A percentile compares a stretch with the other conserved stretches of the same genome.
These are phyloP conservation scores for Monilinia fructicola DNA, from an alignment of 2,329 filamentous ascomycete genomes.

Conservation along the genomic window DNA sequence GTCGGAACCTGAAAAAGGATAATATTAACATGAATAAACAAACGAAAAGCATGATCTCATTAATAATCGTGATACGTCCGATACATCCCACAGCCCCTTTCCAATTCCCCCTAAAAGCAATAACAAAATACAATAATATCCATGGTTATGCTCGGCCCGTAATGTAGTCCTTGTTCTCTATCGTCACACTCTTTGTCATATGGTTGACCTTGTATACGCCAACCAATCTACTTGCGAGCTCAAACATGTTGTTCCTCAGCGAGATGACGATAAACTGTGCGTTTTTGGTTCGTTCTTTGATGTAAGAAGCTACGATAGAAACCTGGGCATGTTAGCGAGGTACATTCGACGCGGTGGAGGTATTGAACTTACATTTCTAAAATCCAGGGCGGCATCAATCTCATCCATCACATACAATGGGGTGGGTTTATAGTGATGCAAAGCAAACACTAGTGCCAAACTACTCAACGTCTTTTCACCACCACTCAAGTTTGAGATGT, in stretches of 20 bases:
- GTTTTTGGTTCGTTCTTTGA: slow-evolving; percentile 98
- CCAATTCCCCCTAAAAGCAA: neutral
- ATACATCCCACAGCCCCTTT: neutral
- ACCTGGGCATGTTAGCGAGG: slow-evolving; percentile 51
- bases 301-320: slow-evolving; percentile 96
- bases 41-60: slow-evolving; percentile 25
- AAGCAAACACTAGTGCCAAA: slow-evolving; percentile 91
- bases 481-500: slow-evolving; percentile 92
- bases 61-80: slow-evolving; percentile 28
- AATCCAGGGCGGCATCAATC: slow-evolving; percentile 96
- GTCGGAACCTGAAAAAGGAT: neutral
- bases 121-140: neutral
- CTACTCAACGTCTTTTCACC: slow-evolving; percentile 96
- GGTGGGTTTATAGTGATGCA: slow-evolving; percentile 97
- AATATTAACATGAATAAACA: neutral
- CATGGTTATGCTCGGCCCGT: slow-evolving; percentile 26
- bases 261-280: slow-evolving; percentile 99
- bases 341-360: neutral
- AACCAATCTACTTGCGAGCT: slow-evolving; percentile 89
- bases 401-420: slow-evolving; percentile 99
- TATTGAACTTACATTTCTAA: slow-evolving; percentile 77
- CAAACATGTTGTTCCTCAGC: slow-evolving; percentile 98
- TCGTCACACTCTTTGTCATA: slow-evolving; percentile 92
- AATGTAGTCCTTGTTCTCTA: slow-evolving; percentile 79
- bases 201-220: slow-evolving; percentile 99